Percentiles rank a stretch among this genome's conserved stretches.
phyloP scores from a whole-genome alignment of 441 rosid species.

The Codiaeum variegatum region DNA sequence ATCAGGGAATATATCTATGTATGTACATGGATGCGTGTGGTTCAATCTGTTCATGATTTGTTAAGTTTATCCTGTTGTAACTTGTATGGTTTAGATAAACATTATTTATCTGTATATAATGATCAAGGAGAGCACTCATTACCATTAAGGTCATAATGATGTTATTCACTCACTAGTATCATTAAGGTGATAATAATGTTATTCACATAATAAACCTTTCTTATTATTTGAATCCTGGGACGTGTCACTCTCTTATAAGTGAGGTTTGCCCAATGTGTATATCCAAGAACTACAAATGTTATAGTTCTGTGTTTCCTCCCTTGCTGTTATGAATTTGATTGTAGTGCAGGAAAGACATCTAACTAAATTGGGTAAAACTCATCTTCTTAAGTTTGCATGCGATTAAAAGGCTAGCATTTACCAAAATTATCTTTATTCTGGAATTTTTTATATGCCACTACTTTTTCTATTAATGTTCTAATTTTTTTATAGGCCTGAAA shows the following conservation, averaged over 20 bases:
- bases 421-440: background rate
- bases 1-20: background rate
- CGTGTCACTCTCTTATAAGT: conserved; percentile 5
- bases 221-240: background rate
- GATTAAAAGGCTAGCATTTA: background rate
- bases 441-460: background rate
- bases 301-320: background rate
- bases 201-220: background rate
- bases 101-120: background rate
- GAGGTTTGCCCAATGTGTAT: background rate
- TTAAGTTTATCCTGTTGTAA: background rate
- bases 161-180: background rate
- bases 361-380: conserved; percentile 10
- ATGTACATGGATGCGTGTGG: background rate
- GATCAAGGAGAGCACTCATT: background rate
- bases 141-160: background rate
- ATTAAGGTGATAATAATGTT: background rate
- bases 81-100: background rate
- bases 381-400: conserved; percentile 6
- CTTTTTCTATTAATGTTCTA: conserved; percentile 5
- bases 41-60: background rate
- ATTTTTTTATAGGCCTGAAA: conserved; percentile 47
- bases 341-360: background rate
- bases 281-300: background rate
- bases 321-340: background rate